These are phyloP conservation scores for Leptographium flavum DNA, from an alignment of 2,329 filamentous ascomycete genomes.

Conservation along the genomic window DNA sequence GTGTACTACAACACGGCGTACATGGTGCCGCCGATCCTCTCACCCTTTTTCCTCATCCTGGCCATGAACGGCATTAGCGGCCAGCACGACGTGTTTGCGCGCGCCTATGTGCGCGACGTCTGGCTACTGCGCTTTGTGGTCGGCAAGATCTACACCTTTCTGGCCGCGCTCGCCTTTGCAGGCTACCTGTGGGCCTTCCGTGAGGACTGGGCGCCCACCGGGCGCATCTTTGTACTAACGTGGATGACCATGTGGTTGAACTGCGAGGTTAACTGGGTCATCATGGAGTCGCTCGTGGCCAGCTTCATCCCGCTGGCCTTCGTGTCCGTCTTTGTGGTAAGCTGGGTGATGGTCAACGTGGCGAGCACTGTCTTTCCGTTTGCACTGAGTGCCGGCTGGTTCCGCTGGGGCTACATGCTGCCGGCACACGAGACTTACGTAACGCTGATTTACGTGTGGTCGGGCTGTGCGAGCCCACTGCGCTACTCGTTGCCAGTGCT, in stretches of 20 bases:
- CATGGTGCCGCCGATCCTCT: conserved; percentile 22
- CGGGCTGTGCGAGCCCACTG: conserved; percentile 24
- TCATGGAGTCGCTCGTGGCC: conserved; percentile 1
- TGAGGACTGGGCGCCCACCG: conserved; percentile 24
- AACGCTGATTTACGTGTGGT: conserved; percentile 27
- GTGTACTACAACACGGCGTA: conserved; percentile 24
- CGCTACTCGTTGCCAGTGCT: conserved; percentile 25
- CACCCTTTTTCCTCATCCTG: conserved; percentile 18
- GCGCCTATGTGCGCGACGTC: not conserved
- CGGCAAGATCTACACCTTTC: conserved; percentile 18
- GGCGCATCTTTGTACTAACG: conserved; percentile 13
- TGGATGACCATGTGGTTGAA: conserved; percentile 23
- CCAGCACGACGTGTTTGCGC: conserved; percentile 1
- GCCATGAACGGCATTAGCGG: conserved; percentile 16
- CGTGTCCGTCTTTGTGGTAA: conserved; percentile 11
- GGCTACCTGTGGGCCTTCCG: conserved; percentile 30
- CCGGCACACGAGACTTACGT: conserved; percentile 26
- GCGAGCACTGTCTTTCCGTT: conserved; percentile 26
- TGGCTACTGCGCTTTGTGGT: conserved; percentile 15
- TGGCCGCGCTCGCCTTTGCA: conserved; percentile 22
- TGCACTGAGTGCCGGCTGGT: conserved; percentile 26
- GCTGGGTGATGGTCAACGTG: conserved; percentile 30
- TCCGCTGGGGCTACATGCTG: conserved; percentile 22
- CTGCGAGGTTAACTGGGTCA: conserved; percentile 1
- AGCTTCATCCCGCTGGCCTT: conserved; percentile 1